phyloP scores from a whole-genome alignment of 208 protist genomes.

The Leishmania tarentolae region DNA sequence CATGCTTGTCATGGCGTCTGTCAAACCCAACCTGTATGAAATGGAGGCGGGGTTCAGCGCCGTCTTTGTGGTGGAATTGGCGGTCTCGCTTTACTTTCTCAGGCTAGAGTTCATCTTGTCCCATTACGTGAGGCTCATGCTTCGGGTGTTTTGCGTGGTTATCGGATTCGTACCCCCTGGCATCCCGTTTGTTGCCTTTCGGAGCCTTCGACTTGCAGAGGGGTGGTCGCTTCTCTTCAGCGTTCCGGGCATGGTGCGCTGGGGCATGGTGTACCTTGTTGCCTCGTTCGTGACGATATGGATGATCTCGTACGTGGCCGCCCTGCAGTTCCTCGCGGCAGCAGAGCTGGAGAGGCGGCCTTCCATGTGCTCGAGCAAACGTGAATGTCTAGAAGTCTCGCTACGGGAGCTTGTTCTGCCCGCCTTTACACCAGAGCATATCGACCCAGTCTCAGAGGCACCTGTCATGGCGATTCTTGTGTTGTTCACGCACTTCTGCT shows the following conservation, averaged over 20 bases:
- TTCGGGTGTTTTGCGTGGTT: slow-evolving; percentile 63
- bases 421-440: slow-evolving; percentile 55
- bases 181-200: slow-evolving; percentile 63
- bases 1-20: slow-evolving; percentile 60
- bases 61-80: slow-evolving; percentile 58
- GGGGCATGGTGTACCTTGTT: slow-evolving; percentile 57
- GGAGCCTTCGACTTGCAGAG: slow-evolving; percentile 65
- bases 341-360: not conserved
- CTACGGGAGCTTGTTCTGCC: slow-evolving; percentile 67
- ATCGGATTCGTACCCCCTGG: slow-evolving; percentile 65
- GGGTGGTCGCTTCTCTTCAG: slow-evolving; percentile 75
- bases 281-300: slow-evolving; percentile 61
- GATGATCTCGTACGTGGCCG: slow-evolving; percentile 78
- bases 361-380: slow-evolving; percentile 38
- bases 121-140: slow-evolving; percentile 54
- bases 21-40: slow-evolving; percentile 58
- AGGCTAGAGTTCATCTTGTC: slow-evolving; percentile 66
- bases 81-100: slow-evolving; percentile 63
- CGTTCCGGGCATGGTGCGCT: slow-evolving; percentile 69
- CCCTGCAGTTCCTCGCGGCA: slow-evolving; percentile 44
- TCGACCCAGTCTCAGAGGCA: slow-evolving; percentile 37
- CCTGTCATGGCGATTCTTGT: slow-evolving; percentile 61
- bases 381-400: slow-evolving; percentile 54
- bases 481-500: slow-evolving; percentile 59
- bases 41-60: slow-evolving; percentile 71